phyloP scores from a whole-genome alignment of 2,329 filamentous ascomycete genomes.

The Trichoderma afroharzianum region DNA sequence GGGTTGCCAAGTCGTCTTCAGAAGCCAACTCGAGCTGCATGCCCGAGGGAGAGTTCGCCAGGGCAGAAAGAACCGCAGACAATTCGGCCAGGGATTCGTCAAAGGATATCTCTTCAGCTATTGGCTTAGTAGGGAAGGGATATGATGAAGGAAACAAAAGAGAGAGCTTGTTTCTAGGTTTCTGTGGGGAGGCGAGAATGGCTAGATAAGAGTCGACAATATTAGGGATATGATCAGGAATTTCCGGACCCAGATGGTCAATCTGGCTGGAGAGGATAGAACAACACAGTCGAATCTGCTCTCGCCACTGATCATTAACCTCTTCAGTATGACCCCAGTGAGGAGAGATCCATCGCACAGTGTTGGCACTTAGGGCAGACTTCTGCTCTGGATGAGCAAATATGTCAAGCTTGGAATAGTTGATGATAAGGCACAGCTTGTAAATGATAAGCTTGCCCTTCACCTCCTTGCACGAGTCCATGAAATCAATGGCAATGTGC shows the following conservation, averaged over 20 bases:
- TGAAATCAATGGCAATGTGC: constrained; percentile 86
- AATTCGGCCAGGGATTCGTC: constrained; percentile 89
- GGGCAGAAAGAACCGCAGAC: constrained; percentile 78
- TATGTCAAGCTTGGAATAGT: constrained; percentile 77
- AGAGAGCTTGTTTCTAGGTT: constrained; percentile 66
- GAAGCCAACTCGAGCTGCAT: constrained; percentile 68
- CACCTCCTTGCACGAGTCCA: constrained; percentile 83
- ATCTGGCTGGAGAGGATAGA: constrained; percentile 87
- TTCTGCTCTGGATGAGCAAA: constrained; percentile 77
- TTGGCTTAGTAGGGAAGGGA: constrained; percentile 74
- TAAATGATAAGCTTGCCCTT: constrained; percentile 90
- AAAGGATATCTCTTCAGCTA: constrained; percentile 59
- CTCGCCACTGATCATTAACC: constrained; percentile 81
- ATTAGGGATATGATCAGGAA: constrained; percentile 85
- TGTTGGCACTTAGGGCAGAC: constrained; percentile 71
- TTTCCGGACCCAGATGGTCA: constrained; percentile 71
- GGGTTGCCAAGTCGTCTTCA: constrained; percentile 70
- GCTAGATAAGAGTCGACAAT: constrained; percentile 85
- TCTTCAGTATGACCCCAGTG: constrained; percentile 80
- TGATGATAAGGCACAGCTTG: constrained; percentile 88
- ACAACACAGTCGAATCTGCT: constrained; percentile 90
- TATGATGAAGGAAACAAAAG: constrained; percentile 87
- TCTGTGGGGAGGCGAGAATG: constrained; percentile 57
- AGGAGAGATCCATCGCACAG: constrained; percentile 83
- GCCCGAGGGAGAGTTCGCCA: constrained; percentile 67